Evolutionary conservation across 2,329 filamentous ascomycete genomes (phyloP), one percentile per base, ranked within the genome.

Genomic region (Moelleriella libera): DNA sequence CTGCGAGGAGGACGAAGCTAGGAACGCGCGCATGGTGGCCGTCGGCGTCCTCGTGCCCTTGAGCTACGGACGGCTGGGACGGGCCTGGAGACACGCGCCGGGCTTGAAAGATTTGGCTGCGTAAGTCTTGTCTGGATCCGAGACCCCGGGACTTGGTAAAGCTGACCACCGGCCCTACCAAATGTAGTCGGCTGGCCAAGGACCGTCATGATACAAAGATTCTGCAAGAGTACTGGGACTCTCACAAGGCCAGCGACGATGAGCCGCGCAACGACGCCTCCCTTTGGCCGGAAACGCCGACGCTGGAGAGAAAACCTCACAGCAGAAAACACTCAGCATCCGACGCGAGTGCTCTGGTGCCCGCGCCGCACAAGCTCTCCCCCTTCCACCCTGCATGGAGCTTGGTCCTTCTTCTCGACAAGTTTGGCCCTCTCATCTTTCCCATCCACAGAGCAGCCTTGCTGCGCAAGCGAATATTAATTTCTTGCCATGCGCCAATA

Each of bases 21-120:
- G 92, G 50, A 86, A 94, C 71, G 92, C 92, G 45, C 80, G 85
- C 56, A 96, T 98, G 80, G 81, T 96, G 52, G 85, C 90, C 11
- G 88, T 97, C 1, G 92, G 92, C 41, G 78, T 90, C 30, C 69
- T 98, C 54, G 88, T 97, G 2, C 87, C 88, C 6, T 65, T 95
- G 46, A 90, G 83, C 60, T 85, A 85, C 58, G 90, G 90, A 29
- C 77, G 88, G 47, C 70, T 97, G 28, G 92, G 92, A 4, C 79
- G 89, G 53, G 85, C 83, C 46, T 98, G 92, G 92, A 78, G 83
- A 54, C 88, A 96, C 67, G 88, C 88, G 5, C 77, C 84, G 48
- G 75, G 70, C 21, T 64, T 98, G 52, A 85, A 85, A 66, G 72
- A 76, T 30, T 73, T 97, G 63, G 86, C 88, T 45, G 72, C 71